Evolutionary conservation across 2,329 filamentous ascomycete genomes (phyloP).

Genomic region (Tolypocladium ovalisporum): DNA sequence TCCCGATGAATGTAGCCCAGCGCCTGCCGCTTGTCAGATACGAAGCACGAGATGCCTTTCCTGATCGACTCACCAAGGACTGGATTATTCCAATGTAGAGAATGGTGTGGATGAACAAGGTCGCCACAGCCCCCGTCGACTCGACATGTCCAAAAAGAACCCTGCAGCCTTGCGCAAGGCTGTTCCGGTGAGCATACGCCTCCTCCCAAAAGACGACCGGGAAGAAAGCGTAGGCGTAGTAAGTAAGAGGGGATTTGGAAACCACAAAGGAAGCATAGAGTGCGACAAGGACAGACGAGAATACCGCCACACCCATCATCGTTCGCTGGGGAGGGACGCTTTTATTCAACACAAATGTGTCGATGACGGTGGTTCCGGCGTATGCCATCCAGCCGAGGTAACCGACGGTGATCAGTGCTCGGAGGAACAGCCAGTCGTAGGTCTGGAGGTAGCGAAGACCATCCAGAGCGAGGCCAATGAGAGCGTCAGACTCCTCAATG

Average conservation of each 20-base stretch:
- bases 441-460: conserved; percentile 92
- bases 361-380: conserved; percentile 77
- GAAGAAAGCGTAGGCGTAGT: conserved; percentile 88
- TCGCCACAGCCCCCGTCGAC: conserved; percentile 43
- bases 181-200: conserved; percentile 66
- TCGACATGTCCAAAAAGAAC: conserved; percentile 60
- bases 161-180: conserved; percentile 54
- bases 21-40: conserved; percentile 41
- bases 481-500: conserved; percentile 63
- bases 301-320: conserved; percentile 47
- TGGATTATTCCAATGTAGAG: conserved; percentile 67
- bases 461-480: conserved; percentile 68
- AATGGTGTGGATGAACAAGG: conserved; percentile 52
- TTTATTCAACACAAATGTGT: conserved; percentile 74
- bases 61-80: conserved; percentile 51
- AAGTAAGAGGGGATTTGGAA: conserved; percentile 69
- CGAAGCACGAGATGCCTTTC: background rate
- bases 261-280: conserved; percentile 72
- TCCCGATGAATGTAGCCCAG: conserved; percentile 87
- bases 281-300: conserved; percentile 63
- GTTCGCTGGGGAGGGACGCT: conserved; percentile 54
- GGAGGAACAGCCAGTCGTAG: conserved; percentile 94
- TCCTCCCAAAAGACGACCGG: conserved; percentile 96
- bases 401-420: conserved; percentile 77
- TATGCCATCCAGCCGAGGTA: conserved; percentile 96